Evolutionary conservation across 345 rosid genomes (phyloP).

Genomic region (Carallia pectinifolia): DNA sequence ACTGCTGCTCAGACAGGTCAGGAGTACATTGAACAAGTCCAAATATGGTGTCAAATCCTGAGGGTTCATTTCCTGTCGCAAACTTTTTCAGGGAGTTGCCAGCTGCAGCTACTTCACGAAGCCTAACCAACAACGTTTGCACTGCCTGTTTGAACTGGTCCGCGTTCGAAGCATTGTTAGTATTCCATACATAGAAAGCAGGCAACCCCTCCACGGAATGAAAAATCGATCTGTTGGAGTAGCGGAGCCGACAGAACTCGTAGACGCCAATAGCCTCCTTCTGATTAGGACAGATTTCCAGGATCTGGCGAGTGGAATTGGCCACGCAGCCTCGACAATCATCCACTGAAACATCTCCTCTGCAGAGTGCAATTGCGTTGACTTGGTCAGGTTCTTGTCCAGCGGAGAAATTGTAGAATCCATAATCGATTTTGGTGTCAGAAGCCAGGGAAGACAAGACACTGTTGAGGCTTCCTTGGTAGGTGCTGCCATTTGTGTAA

Average conservation of each 20-base stretch:
- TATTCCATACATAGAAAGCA: rapidly evolving
- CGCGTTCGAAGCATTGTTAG: background rate
- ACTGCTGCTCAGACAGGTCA: conserved; percentile 33
- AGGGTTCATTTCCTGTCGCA: conserved; percentile 9
- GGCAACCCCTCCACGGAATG: background rate
- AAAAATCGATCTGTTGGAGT: conserved; percentile 10
- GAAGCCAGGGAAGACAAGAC: conserved; percentile 9
- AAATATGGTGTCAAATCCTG: conserved; percentile 13
- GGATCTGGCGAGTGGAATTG: background rate
- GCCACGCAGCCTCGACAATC: conserved; percentile 2
- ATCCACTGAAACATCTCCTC: background rate
- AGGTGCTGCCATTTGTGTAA: conserved; percentile 18
- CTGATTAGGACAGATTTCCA: conserved; percentile 12
- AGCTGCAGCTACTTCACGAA: conserved; percentile 13
- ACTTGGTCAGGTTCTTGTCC: conserved; percentile 20
- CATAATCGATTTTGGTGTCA: background rate
- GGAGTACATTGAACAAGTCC: conserved; percentile 51
- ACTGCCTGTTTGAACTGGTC: conserved; percentile 15
- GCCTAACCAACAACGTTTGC: background rate
- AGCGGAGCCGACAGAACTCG: conserved; percentile 9
- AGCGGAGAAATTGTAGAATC: conserved; percentile 12
- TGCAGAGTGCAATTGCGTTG: conserved; percentile 24
- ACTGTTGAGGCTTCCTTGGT: conserved; percentile 15
- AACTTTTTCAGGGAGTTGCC: conserved; percentile 26
- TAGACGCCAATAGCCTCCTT: conserved; percentile 12